phyloP scores from a whole-genome alignment of 2,329 filamentous ascomycete species.

The Botrytis elliptica region DNA sequence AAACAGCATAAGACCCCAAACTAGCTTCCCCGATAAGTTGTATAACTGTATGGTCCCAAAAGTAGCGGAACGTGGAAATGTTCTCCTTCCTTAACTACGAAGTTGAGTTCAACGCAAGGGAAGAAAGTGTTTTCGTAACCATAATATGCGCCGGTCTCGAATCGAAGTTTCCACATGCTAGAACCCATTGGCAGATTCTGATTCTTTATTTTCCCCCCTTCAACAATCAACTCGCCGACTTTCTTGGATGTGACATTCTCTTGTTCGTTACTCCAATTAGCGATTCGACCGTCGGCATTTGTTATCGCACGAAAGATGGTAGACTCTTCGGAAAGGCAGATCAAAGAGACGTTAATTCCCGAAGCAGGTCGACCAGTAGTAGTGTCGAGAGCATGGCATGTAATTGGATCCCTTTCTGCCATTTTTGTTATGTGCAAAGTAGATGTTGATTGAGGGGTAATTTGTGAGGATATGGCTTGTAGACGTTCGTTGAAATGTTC shows the following conservation, averaged over 20 bases:
- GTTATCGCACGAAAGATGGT: constrained; percentile 64
- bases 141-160: constrained; percentile 73
- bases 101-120: constrained; percentile 55
- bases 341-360: constrained; percentile 58
- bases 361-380: constrained; percentile 67
- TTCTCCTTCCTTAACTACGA: constrained; percentile 53
- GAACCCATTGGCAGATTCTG: constrained; percentile 33
- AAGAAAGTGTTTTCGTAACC: constrained; percentile 59
- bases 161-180: constrained; percentile 63
- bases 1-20: neutral
- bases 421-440: constrained; percentile 11
- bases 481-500: constrained; percentile 9
- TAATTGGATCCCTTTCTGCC: constrained; percentile 59
- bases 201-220: constrained; percentile 13
- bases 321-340: constrained; percentile 32
- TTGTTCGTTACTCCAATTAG: constrained; percentile 51
- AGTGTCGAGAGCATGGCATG: constrained; percentile 85
- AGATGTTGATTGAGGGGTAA: neutral
- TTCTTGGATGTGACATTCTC: neutral
- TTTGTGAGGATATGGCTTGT: constrained; percentile 11
- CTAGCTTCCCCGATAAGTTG: constrained; percentile 75
- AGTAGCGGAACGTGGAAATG: constrained; percentile 79
- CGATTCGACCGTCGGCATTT: constrained; percentile 74
- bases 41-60: constrained; percentile 76
- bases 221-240: constrained; percentile 24